Conservation (phyloP, 1,284 basidiomycete genomes). For the Ganoderma sinense region DNA sequence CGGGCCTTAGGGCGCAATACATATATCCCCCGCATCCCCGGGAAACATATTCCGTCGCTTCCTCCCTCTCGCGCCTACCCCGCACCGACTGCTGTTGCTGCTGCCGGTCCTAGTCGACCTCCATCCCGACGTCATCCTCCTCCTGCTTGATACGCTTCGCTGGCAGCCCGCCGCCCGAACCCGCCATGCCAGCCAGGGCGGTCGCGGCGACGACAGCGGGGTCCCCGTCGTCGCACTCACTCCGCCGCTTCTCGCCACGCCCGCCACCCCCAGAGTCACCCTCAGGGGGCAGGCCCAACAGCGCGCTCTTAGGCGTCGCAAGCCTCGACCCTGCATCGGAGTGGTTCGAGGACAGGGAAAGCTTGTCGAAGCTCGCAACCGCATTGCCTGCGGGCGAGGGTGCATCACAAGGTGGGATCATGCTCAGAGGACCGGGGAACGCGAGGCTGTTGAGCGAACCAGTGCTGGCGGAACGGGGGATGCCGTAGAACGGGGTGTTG, state of each 20-base stretch:
- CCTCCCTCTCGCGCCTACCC: neutral
- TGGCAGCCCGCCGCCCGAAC: constrained; percentile 21
- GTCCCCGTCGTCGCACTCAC: constrained; percentile 30
- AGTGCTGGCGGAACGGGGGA: constrained; percentile 26
- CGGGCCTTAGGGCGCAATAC: too few species aligned
- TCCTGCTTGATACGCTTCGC: constrained; percentile 34
- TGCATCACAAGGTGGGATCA: constrained; percentile 29
- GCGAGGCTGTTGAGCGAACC: constrained; percentile 29
- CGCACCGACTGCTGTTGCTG: neutral
- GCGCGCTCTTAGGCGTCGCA: constrained; percentile 35
- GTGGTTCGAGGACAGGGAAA: constrained; percentile 32
- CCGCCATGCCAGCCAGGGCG: constrained; percentile 34
- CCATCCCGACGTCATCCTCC: constrained; percentile 33
- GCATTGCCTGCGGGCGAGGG: constrained; percentile 27
- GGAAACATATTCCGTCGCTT: neutral
- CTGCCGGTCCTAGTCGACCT: constrained; percentile 23
- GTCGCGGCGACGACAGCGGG: constrained; percentile 32
- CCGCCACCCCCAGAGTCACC: constrained; percentile 27
- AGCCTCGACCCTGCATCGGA: constrained; percentile 33
- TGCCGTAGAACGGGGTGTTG: constrained; percentile 31
- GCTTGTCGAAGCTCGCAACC: constrained; percentile 34
- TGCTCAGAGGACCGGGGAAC: constrained; percentile 29
- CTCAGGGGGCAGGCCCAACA: constrained; percentile 33
- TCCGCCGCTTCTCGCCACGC: constrained; percentile 30
- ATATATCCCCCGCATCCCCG: neutral